Percentiles rank a stretch among this genome's conserved stretches.
phyloP scores from a whole-genome alignment of 2,329 filamentous ascomycete species.

The Rosellinia necatrix region DNA sequence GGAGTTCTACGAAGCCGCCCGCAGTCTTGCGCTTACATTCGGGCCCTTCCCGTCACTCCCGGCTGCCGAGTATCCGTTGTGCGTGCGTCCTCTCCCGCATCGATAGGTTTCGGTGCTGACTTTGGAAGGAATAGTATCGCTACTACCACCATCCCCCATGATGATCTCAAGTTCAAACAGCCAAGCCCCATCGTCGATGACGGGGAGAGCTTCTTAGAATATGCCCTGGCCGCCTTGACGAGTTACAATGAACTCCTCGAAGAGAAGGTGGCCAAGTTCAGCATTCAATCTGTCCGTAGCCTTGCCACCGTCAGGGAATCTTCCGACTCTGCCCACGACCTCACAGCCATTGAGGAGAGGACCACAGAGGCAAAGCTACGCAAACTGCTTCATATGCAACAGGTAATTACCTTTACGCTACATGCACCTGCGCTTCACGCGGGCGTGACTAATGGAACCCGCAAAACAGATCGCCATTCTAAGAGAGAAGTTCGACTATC shows the following conservation, averaged over 20 bases:
- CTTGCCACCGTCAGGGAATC: constrained; percentile 12
- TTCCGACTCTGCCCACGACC: not conserved
- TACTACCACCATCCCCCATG: not conserved
- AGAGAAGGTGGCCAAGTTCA: constrained; percentile 24
- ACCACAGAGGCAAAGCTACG: not conserved
- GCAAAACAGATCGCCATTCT: constrained; percentile 16
- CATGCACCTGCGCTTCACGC: not conserved
- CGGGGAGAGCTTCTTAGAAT: constrained; percentile 9
- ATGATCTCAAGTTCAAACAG: not conserved
- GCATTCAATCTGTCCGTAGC: constrained; percentile 17
- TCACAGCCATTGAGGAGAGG: not conserved
- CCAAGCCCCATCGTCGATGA: constrained; percentile 12
- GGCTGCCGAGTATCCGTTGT: constrained; percentile 1
- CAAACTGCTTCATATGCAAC: constrained; percentile 5
- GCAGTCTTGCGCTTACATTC: not conserved
- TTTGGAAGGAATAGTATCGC: not conserved
- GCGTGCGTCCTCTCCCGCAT: constrained; percentile 4
- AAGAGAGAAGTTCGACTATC: not conserved
- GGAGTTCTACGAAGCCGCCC: constrained; percentile 7
- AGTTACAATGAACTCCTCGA: constrained; percentile 26
- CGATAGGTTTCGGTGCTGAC: not conserved
- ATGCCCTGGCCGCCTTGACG: constrained; percentile 2
- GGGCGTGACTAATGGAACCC: not conserved
- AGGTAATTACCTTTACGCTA: constrained; percentile 10
- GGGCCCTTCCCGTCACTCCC: constrained; percentile 19